Base-by-base conservation (phyloP, 2,329 filamentous ascomycete genomes). In the Pyrenophora seminiperda region DNA sequence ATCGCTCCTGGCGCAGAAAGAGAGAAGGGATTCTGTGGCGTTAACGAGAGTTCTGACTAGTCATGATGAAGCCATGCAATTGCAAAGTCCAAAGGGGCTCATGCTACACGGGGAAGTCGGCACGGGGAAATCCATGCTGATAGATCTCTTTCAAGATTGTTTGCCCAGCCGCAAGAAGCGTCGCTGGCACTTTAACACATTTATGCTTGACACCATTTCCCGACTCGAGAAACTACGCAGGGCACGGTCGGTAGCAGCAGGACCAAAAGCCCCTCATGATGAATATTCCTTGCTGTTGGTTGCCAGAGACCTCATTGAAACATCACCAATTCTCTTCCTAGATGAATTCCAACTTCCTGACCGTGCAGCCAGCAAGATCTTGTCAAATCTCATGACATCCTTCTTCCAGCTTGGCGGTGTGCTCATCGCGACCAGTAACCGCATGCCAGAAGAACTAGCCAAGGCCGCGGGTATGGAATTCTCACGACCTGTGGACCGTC, bases 301-400 rank as follows among this genome's bases (percentile, higher is more conserved):
- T 64, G 89, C 89, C 24, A 85, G 86, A 62, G 88, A 92, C 50
- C 83, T 92, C 66, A 83, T 91, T 10, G 82, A 89, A 47, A 86
- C 83, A 10, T 88, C 85, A 9, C 89, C 89, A 0, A 88, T 93
- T 27, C 72, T 93, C 11, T 94, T 94, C 62, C 73, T 93, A 2
- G 89, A 93, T 60, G 89, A 94, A 67, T 93, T 94, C 55, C 90
- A 94, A 66, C 80, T 94, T 30, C 90, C 90, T 0, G 90, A 93
- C 70, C 81, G 87, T 57, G 88, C 86, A 2, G 83, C 88, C 2
- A 88, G 85, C 62, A 93, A 92, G 71, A 90, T 93, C 38, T 75
- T 94, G 54, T 90, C 87, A 53, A 88, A 89, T 61, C 78, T 94
- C 2, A 86, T 94, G 68, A 89, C 89, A 5, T 81, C 82, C 1